Evolutionary conservation across 768 basidiomycete genomes (phyloP).

Genomic region (Termitomyces sp.): DNA sequence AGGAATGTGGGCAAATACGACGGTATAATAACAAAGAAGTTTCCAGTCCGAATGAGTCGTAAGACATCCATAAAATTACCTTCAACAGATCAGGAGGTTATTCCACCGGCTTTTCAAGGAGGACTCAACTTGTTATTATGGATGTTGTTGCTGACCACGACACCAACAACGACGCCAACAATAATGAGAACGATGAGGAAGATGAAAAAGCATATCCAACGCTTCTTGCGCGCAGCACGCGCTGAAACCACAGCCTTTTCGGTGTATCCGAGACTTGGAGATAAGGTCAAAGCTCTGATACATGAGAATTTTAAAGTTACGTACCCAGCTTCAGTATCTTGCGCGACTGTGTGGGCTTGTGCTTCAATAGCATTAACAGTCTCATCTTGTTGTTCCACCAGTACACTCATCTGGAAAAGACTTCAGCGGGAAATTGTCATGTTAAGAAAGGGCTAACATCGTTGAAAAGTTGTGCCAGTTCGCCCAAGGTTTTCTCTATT

Average conservation of each 20-base stretch:
- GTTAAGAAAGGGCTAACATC: constrained; percentile 54
- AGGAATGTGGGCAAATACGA: constrained; percentile 5
- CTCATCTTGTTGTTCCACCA: constrained; percentile 95
- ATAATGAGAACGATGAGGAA: constrained; percentile 63
- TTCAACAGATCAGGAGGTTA: not conserved
- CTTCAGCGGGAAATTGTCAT: not conserved
- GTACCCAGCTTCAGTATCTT: constrained; percentile 85
- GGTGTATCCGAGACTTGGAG: constrained; percentile 69
- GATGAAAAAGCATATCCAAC: constrained; percentile 94
- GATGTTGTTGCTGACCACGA: constrained; percentile 47
- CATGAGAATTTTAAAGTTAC: constrained; percentile 18
- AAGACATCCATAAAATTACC: constrained; percentile 9
- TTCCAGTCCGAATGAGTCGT: constrained; percentile 5
- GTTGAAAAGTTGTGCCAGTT: constrained; percentile 94
- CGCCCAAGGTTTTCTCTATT: constrained; percentile 89
- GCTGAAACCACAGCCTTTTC: constrained; percentile 86
- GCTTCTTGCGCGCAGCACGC: constrained; percentile 86
- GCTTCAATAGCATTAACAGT: constrained; percentile 80
- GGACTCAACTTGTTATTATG: constrained; percentile 27
- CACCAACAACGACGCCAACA: constrained; percentile 58
- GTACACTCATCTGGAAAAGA: constrained; percentile 75
- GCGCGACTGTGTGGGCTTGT: constrained; percentile 69
- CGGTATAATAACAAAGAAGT: constrained; percentile 6
- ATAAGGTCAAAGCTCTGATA: constrained; percentile 8
- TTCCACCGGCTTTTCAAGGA: not conserved